Conservation (phyloP, 139 green algal genomes). For the Chlamydomonas asymmetrica region DNA sequence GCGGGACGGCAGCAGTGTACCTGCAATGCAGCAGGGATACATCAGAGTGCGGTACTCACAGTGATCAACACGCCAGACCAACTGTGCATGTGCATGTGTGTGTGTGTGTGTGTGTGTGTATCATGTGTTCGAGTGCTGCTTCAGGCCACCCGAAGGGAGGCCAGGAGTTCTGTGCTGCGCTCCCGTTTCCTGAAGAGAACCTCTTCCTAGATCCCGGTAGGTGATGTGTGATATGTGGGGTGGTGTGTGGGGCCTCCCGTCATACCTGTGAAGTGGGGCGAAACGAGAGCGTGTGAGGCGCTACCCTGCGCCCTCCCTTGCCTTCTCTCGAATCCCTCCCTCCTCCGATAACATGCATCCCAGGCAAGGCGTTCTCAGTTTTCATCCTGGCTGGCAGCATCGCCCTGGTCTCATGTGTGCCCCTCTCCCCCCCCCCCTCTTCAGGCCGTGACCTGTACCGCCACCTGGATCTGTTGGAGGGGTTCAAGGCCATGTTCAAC, state of each 20-base stretch:
- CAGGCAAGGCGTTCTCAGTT: not conserved
- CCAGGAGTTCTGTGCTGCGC: slow-evolving; percentile 10
- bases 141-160: slow-evolving; percentile 20
- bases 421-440: too few relatives aligned
- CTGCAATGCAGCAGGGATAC: too few relatives aligned
- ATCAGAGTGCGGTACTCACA: too few relatives aligned
- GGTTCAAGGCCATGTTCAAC: slow-evolving; percentile 6
- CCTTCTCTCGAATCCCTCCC: too few relatives aligned
- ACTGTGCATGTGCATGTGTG: too few relatives aligned
- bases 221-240: not conserved
- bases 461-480: not conserved
- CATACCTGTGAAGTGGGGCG: not conserved
- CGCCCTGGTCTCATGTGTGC: not conserved
- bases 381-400: not conserved
- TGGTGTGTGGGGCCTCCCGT: not conserved
- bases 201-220: slow-evolving; percentile 18
- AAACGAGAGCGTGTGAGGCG: not conserved
- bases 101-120: too few relatives aligned
- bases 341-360: too few relatives aligned
- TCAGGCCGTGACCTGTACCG: too few relatives aligned
- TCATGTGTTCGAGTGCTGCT: too few relatives aligned
- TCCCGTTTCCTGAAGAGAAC: slow-evolving; percentile 20
- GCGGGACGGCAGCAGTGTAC: too few relatives aligned
- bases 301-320: too few relatives aligned
- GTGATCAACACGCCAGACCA: too few relatives aligned